These are phyloP conservation scores for Rhodotorula sp. DNA, from an alignment of 1,284 basidiomycete species.

Conservation along the genomic window DNA sequence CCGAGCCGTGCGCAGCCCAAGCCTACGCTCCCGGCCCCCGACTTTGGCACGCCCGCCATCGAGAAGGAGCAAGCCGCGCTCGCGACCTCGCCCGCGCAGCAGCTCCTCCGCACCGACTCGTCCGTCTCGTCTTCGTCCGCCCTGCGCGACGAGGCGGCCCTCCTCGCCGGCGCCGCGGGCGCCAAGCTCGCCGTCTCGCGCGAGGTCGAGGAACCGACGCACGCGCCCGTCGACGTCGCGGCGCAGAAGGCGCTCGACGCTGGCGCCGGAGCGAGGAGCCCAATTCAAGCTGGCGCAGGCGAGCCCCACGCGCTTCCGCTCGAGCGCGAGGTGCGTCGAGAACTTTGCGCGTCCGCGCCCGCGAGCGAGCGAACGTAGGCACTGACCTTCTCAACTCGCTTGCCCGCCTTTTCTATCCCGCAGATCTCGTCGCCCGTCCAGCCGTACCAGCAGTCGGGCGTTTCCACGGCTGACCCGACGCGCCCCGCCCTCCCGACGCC, in stretches of 20 bases:
- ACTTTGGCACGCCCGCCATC: constrained; percentile 27
- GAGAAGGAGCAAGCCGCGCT: constrained; percentile 29
- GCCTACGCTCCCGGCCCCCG: neutral
- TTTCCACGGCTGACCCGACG: neutral
- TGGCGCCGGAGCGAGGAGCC: neutral
- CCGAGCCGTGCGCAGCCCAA: neutral
- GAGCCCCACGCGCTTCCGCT: neutral
- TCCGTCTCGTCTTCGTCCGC: neutral
- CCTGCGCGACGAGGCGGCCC: constrained; percentile 2
- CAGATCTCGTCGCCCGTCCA: constrained; percentile 8
- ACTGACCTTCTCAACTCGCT: neutral
- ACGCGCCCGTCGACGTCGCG: neutral
- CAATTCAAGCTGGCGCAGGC: neutral
- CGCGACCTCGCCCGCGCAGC: constrained; percentile 31
- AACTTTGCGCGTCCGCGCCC: no score
- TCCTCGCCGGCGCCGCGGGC: constrained; percentile 30
- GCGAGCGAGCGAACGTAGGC: neutral
- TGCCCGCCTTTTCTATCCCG: no score
- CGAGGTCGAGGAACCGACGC: constrained; percentile 29
- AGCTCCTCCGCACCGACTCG: constrained; percentile 15
- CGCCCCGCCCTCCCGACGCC: constrained; percentile 2
- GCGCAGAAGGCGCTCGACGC: neutral
- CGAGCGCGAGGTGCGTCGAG: constrained; percentile 20
- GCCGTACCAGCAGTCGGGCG: neutral
- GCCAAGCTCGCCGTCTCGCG: constrained; percentile 8